A percentile compares a stretch with the other conserved stretches of the same genome.
Conservation (phyloP, 257 asterid species). For the Rubia yunnanensis region DNA sequence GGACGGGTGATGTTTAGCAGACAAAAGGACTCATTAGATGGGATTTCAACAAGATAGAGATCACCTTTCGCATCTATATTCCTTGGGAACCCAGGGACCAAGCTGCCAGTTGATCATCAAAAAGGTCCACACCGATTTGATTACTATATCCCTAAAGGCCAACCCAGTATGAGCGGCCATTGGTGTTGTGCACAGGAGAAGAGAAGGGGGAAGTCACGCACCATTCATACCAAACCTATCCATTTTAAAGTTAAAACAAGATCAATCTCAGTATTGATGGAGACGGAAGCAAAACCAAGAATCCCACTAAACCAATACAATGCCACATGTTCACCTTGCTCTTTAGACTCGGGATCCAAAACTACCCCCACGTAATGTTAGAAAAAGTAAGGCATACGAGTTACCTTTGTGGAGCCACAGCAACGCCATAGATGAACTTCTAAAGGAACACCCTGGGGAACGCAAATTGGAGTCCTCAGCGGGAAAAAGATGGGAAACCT, state of each 20-base stretch:
- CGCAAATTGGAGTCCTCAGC: constrained; percentile 62
- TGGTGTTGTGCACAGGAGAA: constrained; percentile 75
- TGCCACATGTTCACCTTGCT: neutral
- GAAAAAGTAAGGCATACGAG: neutral
- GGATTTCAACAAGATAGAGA: too few species aligned
- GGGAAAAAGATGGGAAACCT: constrained; percentile 98
- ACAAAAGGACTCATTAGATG: too few species aligned
- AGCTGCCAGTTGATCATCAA: too few species aligned
- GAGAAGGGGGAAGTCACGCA: constrained; percentile 62
- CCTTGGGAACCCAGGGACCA: too few species aligned
- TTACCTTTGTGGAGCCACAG: constrained; percentile 85
- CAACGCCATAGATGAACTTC: constrained; percentile 93
- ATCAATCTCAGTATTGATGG: neutral
- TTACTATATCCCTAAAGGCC: constrained; percentile 34
- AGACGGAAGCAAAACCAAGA: neutral
- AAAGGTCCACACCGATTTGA: neutral
- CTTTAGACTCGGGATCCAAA: neutral
- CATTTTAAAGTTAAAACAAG: neutral
- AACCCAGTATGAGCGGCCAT: constrained; percentile 96
- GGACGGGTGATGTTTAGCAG: too few species aligned
- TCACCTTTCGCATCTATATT: too few species aligned
- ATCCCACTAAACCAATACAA: neutral
- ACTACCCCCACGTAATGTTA: too few species aligned
- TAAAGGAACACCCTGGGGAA: constrained; percentile 53
- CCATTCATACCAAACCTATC: constrained; percentile 98